Base-by-base conservation (phyloP, 352 stramenopile species). In the Pythium volutum region DNA sequence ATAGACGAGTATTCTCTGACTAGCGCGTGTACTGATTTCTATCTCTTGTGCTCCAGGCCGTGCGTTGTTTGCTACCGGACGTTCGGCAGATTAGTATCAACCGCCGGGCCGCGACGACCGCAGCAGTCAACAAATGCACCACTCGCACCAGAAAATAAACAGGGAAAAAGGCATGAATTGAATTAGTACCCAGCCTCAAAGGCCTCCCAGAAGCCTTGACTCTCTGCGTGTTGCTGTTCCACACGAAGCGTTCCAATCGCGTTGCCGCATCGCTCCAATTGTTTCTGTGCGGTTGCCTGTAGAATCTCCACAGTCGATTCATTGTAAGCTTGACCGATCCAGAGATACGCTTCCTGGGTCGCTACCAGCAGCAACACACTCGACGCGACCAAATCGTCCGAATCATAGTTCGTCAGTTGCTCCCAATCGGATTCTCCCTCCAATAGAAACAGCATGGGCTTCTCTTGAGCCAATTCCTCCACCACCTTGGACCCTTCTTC, bases 141-240 rank as follows among this genome's bases (percentile, higher is more conserved):
- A 39, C 16, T 29, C 50, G 22, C 14, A 12, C 9, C 18, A 43
- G 36, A 43, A 43, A 20, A 10, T 43, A 16, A 43, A 20, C 4
- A 4, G 5, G 18, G n/a, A n/a, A n/a, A n/a, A n/a, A n/a, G n/a
- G n/a, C n/a, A n/a, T 18, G 18, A 20, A 43, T 43, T 43, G 36
- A 43, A 43, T 55, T 73, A 89, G 66, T 88, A 89, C 3, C 80
- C 80, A 16, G 59, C 57, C 57, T 89, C 80, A 56, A 88, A 89
- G 23, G 62, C 58, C 4, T 72, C 41, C 80, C 80, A 89, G 61
- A 89, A 89, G 29, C n/a, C 42, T 7, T 89, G 66, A 53, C 72
- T 87, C 33, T 89, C 77, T 16, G 66, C 20, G 18, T 67, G 55
- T 16, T 81, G 71, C 1, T 43, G 55, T 31, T 79, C 73, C 4